A percentile compares a stretch with the other conserved stretches of the same genome.
These are phyloP conservation scores for Discostella pseudostelligera DNA, from an alignment of 108 stramenopile species.

Conservation along the genomic window DNA sequence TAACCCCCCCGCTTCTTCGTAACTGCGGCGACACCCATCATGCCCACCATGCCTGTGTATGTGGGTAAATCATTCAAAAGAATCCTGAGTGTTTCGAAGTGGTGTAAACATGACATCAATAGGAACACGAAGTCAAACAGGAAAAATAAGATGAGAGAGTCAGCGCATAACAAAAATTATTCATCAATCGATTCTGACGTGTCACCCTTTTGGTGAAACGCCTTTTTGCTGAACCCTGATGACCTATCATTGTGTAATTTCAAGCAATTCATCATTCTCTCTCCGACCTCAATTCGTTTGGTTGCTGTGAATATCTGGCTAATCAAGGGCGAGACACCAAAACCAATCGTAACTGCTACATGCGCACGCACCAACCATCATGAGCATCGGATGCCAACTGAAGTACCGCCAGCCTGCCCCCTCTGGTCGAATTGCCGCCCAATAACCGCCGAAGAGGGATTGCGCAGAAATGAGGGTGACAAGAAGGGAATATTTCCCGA, in stretches of 20 bases:
- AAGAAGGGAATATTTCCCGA: slow-evolving; percentile 24
- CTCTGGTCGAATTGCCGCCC: slow-evolving; percentile 51
- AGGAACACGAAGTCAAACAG: not conserved
- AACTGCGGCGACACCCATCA: slow-evolving; percentile 64
- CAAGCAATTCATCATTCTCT: slow-evolving; percentile 15
- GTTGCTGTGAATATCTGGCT: too few relatives aligned
- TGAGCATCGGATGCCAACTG: slow-evolving; percentile 81
- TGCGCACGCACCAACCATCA: slow-evolving; percentile 51
- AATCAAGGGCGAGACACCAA: too few relatives aligned
- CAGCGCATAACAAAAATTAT: slow-evolving; percentile 11
- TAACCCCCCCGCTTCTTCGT: slow-evolving; percentile 85
- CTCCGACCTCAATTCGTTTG: too few relatives aligned
- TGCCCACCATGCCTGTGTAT: slow-evolving; percentile 60
- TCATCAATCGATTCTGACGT: slow-evolving; percentile 10
- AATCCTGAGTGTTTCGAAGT: not conserved
- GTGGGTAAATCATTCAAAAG: not conserved
- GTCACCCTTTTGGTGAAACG: slow-evolving; percentile 18
- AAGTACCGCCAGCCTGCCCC: slow-evolving; percentile 71
- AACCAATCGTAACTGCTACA: too few relatives aligned
- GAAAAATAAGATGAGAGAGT: not conserved
- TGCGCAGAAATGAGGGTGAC: slow-evolving; percentile 19
- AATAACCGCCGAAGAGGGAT: slow-evolving; percentile 40
- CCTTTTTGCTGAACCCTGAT: slow-evolving; percentile 5
- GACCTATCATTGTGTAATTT: slow-evolving; percentile 29
- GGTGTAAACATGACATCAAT: not conserved